Evolutionary conservation across 805 yeast genomes (phyloP).

Genomic region (Hyphopichia homilentoma): DNA sequence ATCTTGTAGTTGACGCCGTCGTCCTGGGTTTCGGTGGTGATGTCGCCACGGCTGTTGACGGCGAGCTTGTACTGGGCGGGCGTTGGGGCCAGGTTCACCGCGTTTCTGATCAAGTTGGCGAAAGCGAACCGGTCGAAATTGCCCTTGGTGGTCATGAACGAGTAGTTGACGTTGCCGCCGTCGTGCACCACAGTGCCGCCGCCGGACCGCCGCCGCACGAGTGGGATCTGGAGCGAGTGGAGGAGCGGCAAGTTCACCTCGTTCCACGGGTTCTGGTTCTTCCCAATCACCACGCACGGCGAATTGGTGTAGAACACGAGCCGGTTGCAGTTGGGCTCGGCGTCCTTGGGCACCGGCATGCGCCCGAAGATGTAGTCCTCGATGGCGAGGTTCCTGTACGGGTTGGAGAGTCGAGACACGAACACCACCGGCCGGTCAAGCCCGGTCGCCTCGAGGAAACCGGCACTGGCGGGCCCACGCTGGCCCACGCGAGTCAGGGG

Average conservation of each 20-base stretch:
- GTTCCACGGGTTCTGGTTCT: slow-evolving; percentile 93
- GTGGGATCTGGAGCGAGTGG: slow-evolving; percentile 49
- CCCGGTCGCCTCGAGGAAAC: slow-evolving; percentile 1
- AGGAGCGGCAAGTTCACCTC: slow-evolving; percentile 68
- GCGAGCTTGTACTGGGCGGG: slow-evolving; percentile 22
- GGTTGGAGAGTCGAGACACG: slow-evolving; percentile 57
- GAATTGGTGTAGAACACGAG: slow-evolving; percentile 71
- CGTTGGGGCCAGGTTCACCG: slow-evolving; percentile 21
- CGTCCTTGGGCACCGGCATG: slow-evolving; percentile 44
- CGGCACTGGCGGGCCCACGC: slow-evolving; percentile 1
- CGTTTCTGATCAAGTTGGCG: slow-evolving; percentile 39
- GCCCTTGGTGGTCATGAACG: slow-evolving; percentile 67
- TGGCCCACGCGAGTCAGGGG: no score
- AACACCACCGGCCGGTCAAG: slow-evolving; percentile 48
- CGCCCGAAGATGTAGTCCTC: slow-evolving; percentile 73
- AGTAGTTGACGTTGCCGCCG: slow-evolving; percentile 80
- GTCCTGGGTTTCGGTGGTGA: slow-evolving; percentile 39
- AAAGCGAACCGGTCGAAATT: slow-evolving; percentile 60
- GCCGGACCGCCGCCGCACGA: slow-evolving; percentile 80
- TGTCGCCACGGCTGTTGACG: slow-evolving; percentile 79
- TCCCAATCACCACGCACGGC: slow-evolving; percentile 91
- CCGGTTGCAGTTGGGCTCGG: slow-evolving; percentile 38
- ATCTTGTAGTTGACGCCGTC: slow-evolving; percentile 48
- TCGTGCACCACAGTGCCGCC: slow-evolving; percentile 99
- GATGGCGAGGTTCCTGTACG: slow-evolving; percentile 72